These are phyloP conservation scores for Lachancea kluyveri DNA, from an alignment of 805 yeast species.

Conservation along the genomic window DNA sequence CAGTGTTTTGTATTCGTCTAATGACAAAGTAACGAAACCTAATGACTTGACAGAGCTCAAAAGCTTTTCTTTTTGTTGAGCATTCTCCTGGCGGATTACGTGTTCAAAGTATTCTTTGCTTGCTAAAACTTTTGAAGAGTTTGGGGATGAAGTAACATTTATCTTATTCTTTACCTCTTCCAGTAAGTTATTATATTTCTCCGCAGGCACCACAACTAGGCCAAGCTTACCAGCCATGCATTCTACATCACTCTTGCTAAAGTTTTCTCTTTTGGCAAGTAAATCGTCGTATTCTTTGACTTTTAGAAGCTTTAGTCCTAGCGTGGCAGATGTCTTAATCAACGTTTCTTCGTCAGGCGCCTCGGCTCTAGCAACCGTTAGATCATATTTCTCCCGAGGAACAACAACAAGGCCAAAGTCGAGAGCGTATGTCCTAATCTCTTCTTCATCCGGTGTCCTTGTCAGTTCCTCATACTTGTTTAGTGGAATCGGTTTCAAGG, in stretches of 20 bases:
- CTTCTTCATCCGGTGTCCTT: slow-evolving; percentile 12
- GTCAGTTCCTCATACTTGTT: slow-evolving; percentile 22
- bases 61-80: slow-evolving; percentile 23
- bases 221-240: slow-evolving; percentile 26
- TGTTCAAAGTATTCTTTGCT: slow-evolving; percentile 33
- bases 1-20: slow-evolving; percentile 30
- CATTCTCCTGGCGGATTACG: slow-evolving; percentile 24
- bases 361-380: slow-evolving; percentile 17
- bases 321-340: slow-evolving; percentile 11
- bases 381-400: slow-evolving; percentile 24
- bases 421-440: slow-evolving; percentile 21
- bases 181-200: slow-evolving; percentile 9
- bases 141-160: slow-evolving; percentile 1
- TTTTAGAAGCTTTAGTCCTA: slow-evolving; percentile 20
- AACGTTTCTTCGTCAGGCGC: slow-evolving; percentile 17
- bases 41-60: slow-evolving; percentile 30
- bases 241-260: slow-evolving; percentile 28
- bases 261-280: slow-evolving; percentile 10
- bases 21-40: slow-evolving; percentile 31
- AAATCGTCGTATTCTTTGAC: slow-evolving; percentile 22
- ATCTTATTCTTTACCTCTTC: slow-evolving; percentile 2
- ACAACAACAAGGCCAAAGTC: slow-evolving; percentile 19
- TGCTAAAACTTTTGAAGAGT: slow-evolving; percentile 26
- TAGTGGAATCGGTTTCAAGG: slow-evolving; percentile 19
- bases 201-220: slow-evolving; percentile 24